Percentiles rank a stretch among this genome's conserved stretches.
Conservation (phyloP, 139 green algal species). For the Chlorella sorokiniana region DNA sequence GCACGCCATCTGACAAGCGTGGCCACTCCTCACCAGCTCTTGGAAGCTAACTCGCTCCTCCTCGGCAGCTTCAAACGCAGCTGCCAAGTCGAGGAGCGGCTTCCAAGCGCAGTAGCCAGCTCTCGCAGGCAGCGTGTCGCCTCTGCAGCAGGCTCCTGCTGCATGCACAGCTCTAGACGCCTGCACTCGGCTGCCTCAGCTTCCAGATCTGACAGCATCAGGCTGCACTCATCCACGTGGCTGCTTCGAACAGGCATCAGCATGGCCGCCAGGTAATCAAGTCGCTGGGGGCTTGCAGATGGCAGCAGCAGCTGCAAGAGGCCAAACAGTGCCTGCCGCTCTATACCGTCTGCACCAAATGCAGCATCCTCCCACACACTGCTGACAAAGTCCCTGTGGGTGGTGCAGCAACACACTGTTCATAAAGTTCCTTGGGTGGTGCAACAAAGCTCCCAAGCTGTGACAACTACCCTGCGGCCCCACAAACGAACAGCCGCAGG, state of each 20-base stretch:
- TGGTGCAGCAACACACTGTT: not conserved
- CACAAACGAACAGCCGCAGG: not conserved
- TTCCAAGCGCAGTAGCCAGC: not conserved
- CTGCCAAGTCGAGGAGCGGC: slow-evolving; percentile 21
- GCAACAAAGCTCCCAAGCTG: too few relatives aligned
- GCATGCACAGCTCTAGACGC: not conserved
- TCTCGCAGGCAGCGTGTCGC: slow-evolving; percentile 6
- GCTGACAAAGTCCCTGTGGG: not conserved
- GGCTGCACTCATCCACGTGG: not conserved
- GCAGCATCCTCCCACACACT: not conserved
- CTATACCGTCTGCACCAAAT: not conserved
- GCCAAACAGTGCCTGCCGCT: not conserved
- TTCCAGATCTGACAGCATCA: not conserved
- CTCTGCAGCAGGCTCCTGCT: not conserved
- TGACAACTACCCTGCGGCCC: too few relatives aligned
- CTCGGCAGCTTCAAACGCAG: not conserved
- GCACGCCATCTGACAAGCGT: too few relatives aligned
- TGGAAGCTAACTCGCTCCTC: not conserved
- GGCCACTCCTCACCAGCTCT: not conserved
- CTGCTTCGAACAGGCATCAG: slow-evolving; percentile 5
- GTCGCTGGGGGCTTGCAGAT: not conserved
- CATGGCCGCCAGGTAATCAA: not conserved
- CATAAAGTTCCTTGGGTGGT: too few relatives aligned
- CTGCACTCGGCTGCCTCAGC: slow-evolving; percentile 1
- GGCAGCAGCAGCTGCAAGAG: slow-evolving; percentile 9